Evolutionary conservation across 768 basidiomycete species (phyloP).

Genomic region (Mycena belliarum): DNA sequence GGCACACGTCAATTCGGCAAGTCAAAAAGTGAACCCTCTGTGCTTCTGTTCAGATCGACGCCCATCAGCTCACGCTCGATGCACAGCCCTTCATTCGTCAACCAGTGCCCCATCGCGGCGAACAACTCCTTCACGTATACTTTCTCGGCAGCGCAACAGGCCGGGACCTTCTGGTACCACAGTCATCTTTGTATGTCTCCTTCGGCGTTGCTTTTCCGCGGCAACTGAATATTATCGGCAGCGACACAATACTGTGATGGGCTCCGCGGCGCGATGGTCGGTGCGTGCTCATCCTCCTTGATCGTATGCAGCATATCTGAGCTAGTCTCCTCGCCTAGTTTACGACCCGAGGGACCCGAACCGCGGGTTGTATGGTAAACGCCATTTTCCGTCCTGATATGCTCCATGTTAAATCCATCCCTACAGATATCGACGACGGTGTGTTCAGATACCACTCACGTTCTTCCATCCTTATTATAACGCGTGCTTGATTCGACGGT

Average conservation of each 20-base stretch:
- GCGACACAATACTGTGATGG: constrained; percentile 8
- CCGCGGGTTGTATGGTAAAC: not conserved
- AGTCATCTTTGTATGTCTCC: constrained; percentile 2
- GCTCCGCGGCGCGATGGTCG: constrained; percentile 3
- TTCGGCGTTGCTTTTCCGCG: not conserved
- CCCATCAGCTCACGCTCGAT: not conserved
- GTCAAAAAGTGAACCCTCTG: no score
- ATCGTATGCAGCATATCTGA: no score
- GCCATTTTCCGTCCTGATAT: not conserved
- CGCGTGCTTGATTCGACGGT: not conserved
- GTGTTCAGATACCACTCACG: not conserved
- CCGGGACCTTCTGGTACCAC: constrained; percentile 12
- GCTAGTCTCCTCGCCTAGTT: not conserved
- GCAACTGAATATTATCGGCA: not conserved
- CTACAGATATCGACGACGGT: constrained; percentile 12
- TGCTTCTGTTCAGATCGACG: no score
- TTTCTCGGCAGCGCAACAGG: constrained; percentile 16
- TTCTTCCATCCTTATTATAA: not conserved
- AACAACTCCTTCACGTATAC: constrained; percentile 30
- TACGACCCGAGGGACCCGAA: constrained; percentile 12
- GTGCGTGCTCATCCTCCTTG: not conserved
- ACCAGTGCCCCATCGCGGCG: constrained; percentile 27
- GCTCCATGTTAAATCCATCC: not conserved
- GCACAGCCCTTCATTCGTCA: constrained; percentile 7
- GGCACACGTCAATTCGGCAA: no score